phyloP scores from a whole-genome alignment of 352 stramenopile species.

The Blastocystis sp. region DNA sequence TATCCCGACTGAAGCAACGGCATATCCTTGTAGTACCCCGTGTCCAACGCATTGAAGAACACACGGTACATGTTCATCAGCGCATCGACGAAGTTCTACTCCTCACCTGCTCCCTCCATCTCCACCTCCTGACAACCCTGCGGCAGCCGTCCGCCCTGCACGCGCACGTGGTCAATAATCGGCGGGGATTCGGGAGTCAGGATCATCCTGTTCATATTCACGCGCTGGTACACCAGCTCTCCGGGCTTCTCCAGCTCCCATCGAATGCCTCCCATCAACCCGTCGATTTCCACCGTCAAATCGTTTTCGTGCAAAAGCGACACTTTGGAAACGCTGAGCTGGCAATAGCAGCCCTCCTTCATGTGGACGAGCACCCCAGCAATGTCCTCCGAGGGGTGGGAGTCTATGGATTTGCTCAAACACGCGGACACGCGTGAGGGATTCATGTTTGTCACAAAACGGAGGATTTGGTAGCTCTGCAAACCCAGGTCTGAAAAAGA shows the following conservation, averaged over 20 bases:
- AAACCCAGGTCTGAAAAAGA: conserved; percentile 51
- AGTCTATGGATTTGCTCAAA: background rate
- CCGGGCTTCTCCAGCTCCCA: conserved; percentile 21
- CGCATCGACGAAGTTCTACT: conserved; percentile 38
- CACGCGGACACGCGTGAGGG: conserved; percentile 29
- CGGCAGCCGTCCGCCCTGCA: background rate
- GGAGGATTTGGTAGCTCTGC: conserved; percentile 23
- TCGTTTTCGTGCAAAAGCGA: conserved; percentile 55
- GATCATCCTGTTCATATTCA: conserved; percentile 53
- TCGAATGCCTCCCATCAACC: conserved; percentile 2
- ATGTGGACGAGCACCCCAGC: conserved; percentile 9
- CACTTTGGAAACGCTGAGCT: conserved; percentile 35
- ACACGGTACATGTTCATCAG: conserved; percentile 61
- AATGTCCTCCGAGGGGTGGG: conserved; percentile 13
- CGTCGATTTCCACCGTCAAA: conserved; percentile 34
- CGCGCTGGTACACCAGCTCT: conserved; percentile 42
- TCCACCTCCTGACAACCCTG: conserved; percentile 15
- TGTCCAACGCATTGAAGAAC: conserved; percentile 48
- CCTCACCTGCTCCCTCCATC: background rate
- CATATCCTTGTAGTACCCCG: background rate
- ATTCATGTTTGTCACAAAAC: conserved; percentile 38
- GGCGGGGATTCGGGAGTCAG: conserved; percentile 42
- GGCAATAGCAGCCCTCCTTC: conserved; percentile 44
- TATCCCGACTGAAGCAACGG: conserved; percentile 1
- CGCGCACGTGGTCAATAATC: conserved; percentile 44